A percentile compares a stretch with the other conserved stretches of the same genome.
Conservation (phyloP, 495 filamentous ascomycete species). For the Lepraria neglecta region DNA sequence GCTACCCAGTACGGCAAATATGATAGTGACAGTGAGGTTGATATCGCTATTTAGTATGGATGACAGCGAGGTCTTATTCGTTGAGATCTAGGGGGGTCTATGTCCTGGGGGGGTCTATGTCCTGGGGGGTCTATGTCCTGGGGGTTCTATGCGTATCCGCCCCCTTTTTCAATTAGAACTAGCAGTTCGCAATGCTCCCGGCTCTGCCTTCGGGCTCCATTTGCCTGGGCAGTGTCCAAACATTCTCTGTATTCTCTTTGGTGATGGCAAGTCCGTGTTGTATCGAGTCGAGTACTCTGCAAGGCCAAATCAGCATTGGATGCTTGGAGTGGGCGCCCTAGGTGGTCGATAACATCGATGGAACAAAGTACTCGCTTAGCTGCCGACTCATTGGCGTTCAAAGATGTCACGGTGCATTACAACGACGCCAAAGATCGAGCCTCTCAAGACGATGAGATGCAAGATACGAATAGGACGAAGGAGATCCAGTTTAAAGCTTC, state of each 20-base stretch:
- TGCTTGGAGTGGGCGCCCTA: not conserved
- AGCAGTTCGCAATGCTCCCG: no score
- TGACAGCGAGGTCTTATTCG: no score
- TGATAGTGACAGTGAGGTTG: no score
- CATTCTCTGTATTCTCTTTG: not conserved
- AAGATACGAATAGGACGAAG: slow-evolving; percentile 31
- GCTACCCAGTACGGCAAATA: no score
- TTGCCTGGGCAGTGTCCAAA: no score
- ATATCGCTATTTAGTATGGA: no score
- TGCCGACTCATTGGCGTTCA: slow-evolving; percentile 8
- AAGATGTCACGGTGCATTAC: slow-evolving; percentile 17
- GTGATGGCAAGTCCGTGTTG: not conserved
- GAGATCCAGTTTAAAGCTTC: slow-evolving; percentile 48
- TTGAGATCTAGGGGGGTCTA: no score
- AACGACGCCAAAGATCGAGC: slow-evolving; percentile 10
- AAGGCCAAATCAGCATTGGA: not conserved
- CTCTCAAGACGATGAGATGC: not conserved
- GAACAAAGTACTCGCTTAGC: slow-evolving; percentile 7
- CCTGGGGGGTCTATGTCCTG: no score
- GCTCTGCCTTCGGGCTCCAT: no score
- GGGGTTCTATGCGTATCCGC: no score
- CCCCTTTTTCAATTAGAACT: no score
- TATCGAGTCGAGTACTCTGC: not conserved
- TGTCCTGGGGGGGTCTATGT: no score
- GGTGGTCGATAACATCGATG: slow-evolving; percentile 11